Conservation (phyloP, 768 basidiomycete species). For the Pisolithus sp. region DNA sequence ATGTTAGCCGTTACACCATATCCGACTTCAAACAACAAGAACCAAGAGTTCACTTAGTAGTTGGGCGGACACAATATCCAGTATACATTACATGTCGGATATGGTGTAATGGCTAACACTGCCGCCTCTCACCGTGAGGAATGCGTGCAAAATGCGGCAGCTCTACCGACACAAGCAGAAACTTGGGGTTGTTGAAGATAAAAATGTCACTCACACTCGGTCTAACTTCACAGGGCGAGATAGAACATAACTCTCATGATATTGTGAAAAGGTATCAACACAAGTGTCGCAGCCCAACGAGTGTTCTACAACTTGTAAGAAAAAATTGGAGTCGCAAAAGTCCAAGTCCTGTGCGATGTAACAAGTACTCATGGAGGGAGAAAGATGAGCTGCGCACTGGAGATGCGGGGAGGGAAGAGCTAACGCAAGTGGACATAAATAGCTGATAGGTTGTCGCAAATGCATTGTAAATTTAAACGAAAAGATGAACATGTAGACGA, state of each 20-base stretch:
- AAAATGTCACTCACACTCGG: neutral
- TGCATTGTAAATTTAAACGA: constrained; percentile 24
- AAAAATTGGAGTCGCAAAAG: constrained; percentile 2
- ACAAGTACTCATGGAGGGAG: neutral
- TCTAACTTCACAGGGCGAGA: neutral
- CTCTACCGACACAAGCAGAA: constrained; percentile 13
- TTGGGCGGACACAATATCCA: too few relatives aligned
- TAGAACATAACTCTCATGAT: neutral
- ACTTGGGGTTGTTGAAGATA: too few relatives aligned
- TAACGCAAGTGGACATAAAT: constrained; percentile 29
- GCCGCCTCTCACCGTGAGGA: constrained; percentile 44
- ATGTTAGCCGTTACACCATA: constrained; percentile 68
- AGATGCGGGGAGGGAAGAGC: constrained; percentile 1
- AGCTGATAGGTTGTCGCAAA: constrained; percentile 16
- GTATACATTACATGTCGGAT: constrained; percentile 26
- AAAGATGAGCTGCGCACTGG: neutral
- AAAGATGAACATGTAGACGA: constrained; percentile 11
- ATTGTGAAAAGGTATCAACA: constrained; percentile 10
- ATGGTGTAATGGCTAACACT: constrained; percentile 67
- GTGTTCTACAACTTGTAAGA: constrained; percentile 15
- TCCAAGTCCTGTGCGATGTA: constrained; percentile 16
- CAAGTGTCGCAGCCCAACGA: constrained; percentile 15
- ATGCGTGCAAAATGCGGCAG: constrained; percentile 33
- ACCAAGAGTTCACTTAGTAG: too few relatives aligned
- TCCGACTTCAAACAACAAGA: constrained; percentile 19